Evolutionary conservation across 2,329 filamentous ascomycete genomes (phyloP).

Genomic region (Ascomycota sp.): DNA sequence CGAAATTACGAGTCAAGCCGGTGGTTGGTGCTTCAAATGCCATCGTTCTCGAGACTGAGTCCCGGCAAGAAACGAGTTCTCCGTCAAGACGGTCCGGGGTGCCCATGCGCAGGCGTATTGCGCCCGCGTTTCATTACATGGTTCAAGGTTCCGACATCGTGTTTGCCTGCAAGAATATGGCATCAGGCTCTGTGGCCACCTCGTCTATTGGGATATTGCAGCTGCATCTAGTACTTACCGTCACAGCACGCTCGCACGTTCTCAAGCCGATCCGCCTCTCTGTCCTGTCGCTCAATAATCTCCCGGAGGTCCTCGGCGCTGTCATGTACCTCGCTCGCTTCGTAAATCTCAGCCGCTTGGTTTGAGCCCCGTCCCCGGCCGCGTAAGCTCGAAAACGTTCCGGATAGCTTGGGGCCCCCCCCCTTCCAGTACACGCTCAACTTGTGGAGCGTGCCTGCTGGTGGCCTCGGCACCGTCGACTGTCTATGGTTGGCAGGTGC

Average conservation of each 20-base stretch:
- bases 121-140: slow-evolving; percentile 25
- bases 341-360: slow-evolving; percentile 30
- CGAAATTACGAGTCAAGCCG: not conserved
- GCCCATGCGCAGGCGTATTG: slow-evolving; percentile 15
- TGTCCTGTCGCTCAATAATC: slow-evolving; percentile 60
- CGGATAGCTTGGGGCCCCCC: slow-evolving; percentile 19
- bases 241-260: slow-evolving; percentile 96
- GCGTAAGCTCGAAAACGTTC: slow-evolving; percentile 32
- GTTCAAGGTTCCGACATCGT: slow-evolving; percentile 46
- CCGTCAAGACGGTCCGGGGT: slow-evolving; percentile 13
- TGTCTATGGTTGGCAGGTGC: slow-evolving; percentile 26
- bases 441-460: slow-evolving; percentile 30
- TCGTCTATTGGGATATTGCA: no score
- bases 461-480: slow-evolving; percentile 11
- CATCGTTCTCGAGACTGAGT: slow-evolving; percentile 14
- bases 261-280: slow-evolving; percentile 62
- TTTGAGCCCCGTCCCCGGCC: slow-evolving; percentile 25
- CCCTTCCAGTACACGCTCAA: slow-evolving; percentile 40
- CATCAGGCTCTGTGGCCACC: not conserved
- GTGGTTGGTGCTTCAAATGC: no score
- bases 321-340: slow-evolving; percentile 45
- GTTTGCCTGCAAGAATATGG: slow-evolving; percentile 33
- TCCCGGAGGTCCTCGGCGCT: slow-evolving; percentile 67
- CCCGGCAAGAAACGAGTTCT: slow-evolving; percentile 15
- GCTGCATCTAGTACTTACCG: slow-evolving; percentile 35